Percentiles rank a stretch among this genome's conserved stretches.
These are phyloP conservation scores for Pseudotsuga menziesii DNA, from an alignment of 75 land plant genomes.

Conservation along the genomic window DNA sequence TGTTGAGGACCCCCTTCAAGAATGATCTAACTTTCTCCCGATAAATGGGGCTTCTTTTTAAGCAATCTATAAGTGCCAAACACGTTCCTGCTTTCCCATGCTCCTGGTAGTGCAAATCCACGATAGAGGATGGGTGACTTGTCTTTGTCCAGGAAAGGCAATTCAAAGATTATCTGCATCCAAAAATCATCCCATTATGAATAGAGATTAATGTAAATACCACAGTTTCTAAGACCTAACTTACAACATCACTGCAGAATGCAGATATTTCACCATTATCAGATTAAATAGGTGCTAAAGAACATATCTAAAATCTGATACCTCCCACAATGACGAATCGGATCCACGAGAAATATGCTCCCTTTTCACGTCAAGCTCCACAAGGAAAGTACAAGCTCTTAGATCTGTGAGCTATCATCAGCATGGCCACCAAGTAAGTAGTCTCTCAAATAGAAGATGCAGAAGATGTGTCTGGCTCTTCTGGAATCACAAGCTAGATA, in stretches of 20 bases:
- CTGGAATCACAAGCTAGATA: background rate
- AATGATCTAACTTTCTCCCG: background rate
- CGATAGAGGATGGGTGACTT: slow-evolving; percentile 68
- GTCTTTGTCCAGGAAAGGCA: slow-evolving; percentile 83
- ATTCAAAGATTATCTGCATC: slow-evolving; percentile 62
- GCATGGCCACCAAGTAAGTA: background rate
- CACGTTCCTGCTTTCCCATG: slow-evolving; percentile 64
- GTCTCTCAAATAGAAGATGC: background rate
- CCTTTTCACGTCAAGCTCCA: slow-evolving; percentile 77
- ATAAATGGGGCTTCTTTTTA: slow-evolving; percentile 35
- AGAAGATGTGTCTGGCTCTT: background rate
- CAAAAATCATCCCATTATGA: slow-evolving; percentile 1
- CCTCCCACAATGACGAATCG: slow-evolving; percentile 87
- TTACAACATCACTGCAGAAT: background rate
- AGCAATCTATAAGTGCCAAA: slow-evolving; percentile 89
- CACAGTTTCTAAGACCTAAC: background rate
- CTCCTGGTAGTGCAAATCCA: slow-evolving; percentile 90
- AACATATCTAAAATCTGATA: slow-evolving; percentile 11
- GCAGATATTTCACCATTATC: background rate
- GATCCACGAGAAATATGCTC: slow-evolving; percentile 53
- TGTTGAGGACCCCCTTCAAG: no score
- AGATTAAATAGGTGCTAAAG: background rate
- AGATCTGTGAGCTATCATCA: slow-evolving; percentile 50
- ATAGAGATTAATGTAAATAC: background rate
- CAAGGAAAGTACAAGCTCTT: slow-evolving; percentile 67